These are phyloP conservation scores for Epithemia pelagica DNA, from an alignment of 108 stramenopile species.

Conservation along the genomic window DNA sequence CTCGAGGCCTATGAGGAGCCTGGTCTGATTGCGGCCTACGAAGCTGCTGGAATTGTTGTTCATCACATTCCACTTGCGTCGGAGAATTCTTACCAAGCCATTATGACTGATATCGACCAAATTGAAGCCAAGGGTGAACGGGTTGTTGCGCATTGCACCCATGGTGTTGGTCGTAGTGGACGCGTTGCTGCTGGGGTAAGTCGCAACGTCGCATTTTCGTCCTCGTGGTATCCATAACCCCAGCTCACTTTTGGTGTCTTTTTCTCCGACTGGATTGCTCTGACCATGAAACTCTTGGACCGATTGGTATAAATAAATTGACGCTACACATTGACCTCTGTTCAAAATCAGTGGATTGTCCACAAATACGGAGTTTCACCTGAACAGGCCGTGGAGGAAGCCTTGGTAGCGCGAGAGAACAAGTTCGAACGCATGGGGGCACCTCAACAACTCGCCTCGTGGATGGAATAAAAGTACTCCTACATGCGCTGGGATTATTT, in stretches of 20 bases:
- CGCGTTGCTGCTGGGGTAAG: slow-evolving; percentile 24
- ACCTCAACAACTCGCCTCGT: neutral
- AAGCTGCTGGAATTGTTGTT: slow-evolving; percentile 12
- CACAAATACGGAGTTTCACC: slow-evolving; percentile 17
- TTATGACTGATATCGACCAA: neutral
- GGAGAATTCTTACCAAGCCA: neutral
- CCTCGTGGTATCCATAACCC: too few species aligned
- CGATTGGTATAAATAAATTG: too few species aligned
- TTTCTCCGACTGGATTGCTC: too few species aligned
- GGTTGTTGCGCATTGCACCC: slow-evolving; percentile 28
- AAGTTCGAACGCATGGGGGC: slow-evolving; percentile 27
- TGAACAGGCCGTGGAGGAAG: slow-evolving; percentile 22
- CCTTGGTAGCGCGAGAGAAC: slow-evolving; percentile 8
- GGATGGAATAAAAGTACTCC: neutral
- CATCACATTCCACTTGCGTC: slow-evolving; percentile 10
- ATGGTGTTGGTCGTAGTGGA: slow-evolving; percentile 28
- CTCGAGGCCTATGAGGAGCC: slow-evolving; percentile 28
- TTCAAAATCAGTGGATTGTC: slow-evolving; percentile 21
- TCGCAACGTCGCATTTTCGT: too few species aligned
- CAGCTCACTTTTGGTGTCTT: too few species aligned
- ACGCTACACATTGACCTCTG: too few species aligned
- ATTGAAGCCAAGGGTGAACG: slow-evolving; percentile 5
- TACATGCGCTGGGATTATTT: too few species aligned
- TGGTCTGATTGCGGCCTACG: slow-evolving; percentile 24
- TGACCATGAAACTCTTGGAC: too few species aligned